Evolutionary conservation across 345 rosid genomes (phyloP), one percentile per base, ranked within the genome.

Genomic region (Gynandropsis gynandra): DNA sequence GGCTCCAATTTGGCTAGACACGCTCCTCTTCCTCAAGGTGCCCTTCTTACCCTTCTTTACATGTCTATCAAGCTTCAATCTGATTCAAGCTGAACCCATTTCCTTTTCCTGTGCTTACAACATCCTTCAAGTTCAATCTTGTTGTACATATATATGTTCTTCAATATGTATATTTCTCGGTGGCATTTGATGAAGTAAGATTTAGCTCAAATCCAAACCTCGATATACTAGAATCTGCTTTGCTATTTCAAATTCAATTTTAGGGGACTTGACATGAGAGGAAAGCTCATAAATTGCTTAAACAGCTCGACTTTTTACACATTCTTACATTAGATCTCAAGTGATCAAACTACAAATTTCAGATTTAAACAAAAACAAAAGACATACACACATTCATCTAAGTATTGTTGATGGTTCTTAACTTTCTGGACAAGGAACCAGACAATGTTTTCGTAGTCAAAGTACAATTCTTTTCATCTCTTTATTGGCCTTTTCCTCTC

Each of bases 21-120:
- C 72, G 95, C 80, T 20, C 96, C 89, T 19, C 72, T 87, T 55
- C 98, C 96, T 1, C 90, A 83, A 50, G 92, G 96, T 31, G 96
- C 92, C 42, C 80, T 90, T 19, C 78, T 87, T 37, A 59, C 85
- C 0, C 85, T 90, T 21, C 62, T 90, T 56, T 83, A 82, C 71
- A 83, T 87, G 95, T 87, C 96, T 6, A 79, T 90, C 50, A 90
- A 84, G 74, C 80, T 89, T 49, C 89, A 83, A 64, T 73, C 46
- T n/a, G 83, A 83, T 67, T 58, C 84, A 4, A 73, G 57, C 37
- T 76, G 62, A 76, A n/a, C n/a, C n/a, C n/a, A n/a, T n/a, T 46
- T 24, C 17, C 27, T 33, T 10, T 52, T 6, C 0, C 0, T 24
- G 42, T 8, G 32, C 27, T 8, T 8, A 1, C 19, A 9, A 35